Percentiles rank a stretch among this genome's conserved stretches.
These are phyloP conservation scores for Pseudogymnoascus sp. DNA, from an alignment of 2,329 filamentous ascomycete genomes.

Conservation along the genomic window DNA sequence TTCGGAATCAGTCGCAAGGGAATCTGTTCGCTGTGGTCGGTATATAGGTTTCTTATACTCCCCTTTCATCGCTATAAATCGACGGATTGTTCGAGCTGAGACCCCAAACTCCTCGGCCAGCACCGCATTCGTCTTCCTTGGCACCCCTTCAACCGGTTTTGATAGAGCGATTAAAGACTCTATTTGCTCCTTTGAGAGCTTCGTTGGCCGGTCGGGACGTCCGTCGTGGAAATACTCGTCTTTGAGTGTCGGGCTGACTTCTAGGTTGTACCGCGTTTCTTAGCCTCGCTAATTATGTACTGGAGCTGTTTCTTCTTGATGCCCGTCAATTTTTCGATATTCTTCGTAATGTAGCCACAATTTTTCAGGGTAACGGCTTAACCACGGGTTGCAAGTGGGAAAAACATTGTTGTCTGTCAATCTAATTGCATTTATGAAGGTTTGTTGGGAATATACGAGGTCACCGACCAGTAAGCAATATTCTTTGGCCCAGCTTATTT, in stretches of 20 bases:
- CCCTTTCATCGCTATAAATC: neutral
- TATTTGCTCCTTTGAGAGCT: slow-evolving; percentile 2
- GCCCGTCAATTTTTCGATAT: neutral
- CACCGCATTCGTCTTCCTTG: slow-evolving; percentile 1
- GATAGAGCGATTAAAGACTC: neutral
- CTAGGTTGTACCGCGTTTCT: neutral
- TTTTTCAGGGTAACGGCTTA: neutral
- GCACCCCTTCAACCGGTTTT: neutral
- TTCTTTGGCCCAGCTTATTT: neutral
- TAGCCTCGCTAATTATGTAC: slow-evolving; percentile 4
- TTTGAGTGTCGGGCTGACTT: neutral
- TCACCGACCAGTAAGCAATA: neutral
- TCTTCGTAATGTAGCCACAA: neutral
- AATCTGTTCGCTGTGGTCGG: neutral
- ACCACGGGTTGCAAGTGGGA: neutral
- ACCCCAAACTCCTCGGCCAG: neutral
- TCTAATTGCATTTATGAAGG: neutral
- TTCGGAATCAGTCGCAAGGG: neutral
- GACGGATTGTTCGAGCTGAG: neutral
- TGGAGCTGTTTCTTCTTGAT: neutral
- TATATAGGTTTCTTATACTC: slow-evolving; percentile 1
- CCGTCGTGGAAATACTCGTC: slow-evolving; percentile 8
- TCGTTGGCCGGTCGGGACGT: neutral
- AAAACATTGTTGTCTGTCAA: neutral
- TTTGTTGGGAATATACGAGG: neutral